Evolutionary conservation across 2,329 filamentous ascomycete genomes (phyloP), one percentile per base, ranked within the genome.

Genomic region (Capronia epimyces): DNA sequence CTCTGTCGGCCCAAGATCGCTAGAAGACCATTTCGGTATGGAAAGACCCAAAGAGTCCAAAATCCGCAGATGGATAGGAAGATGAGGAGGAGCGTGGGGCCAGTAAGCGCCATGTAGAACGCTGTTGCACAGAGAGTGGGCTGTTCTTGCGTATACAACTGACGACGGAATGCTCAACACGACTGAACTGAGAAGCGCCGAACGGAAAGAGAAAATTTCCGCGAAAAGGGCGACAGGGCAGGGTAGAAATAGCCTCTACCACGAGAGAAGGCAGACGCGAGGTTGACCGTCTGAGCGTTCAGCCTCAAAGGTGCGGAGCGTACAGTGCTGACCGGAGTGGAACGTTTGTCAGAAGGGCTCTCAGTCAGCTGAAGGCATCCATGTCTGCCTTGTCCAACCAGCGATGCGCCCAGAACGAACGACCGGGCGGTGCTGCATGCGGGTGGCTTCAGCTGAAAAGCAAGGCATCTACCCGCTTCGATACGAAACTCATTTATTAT

Each of bases 21-120:
- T 15, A 57, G 46, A n/a, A 61, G 60, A 8, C 60, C 61, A 59
- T 65, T 65, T 15, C 58, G 49, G 12, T 59, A 56, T 21, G 60
- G 60, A 43, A 62, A 60, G 13, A 49, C 57, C 53, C 62, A 56
- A 4, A 65, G 58, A 12, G 56, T 58, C 56, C 56, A 63, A 31
- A 61, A 59, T 12, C 57, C 60, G n/a, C 48, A 48, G 13, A 57
- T 15, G 36, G 55, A 54, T 18, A 57, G 32, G 22, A 49, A 27
- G 34, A 57, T 49, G n/a, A 57, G 49, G 3, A 54, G 21, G 12
- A 45, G 42, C 24, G 52, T 55, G 9, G 50, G 31, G 4, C 34
- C 12, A 13, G 43, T 37, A 27, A 52, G 49, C 36, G 52, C 55
- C 55, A 55, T 55, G 6, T 25, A 7, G 34, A 12, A 3, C 34